Evolutionary conservation across 2,329 filamentous ascomycete genomes (phyloP).

Genomic region (Ceratocystis cubensis): DNA sequence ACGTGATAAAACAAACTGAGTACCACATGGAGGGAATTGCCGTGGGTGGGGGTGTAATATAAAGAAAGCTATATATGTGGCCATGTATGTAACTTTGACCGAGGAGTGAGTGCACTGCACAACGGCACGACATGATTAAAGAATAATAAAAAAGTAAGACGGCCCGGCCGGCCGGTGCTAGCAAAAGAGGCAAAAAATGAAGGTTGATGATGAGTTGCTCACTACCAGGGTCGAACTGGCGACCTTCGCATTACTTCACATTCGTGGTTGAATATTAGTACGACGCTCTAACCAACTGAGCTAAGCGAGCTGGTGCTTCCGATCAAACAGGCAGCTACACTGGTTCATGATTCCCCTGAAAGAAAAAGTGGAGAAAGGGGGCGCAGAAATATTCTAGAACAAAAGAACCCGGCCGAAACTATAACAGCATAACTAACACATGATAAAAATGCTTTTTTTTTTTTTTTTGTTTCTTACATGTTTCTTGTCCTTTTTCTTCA

Average conservation of each 20-base stretch:
- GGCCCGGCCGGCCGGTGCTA: neutral
- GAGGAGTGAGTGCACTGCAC: too few species aligned
- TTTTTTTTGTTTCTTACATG: too few species aligned
- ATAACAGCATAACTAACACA: too few species aligned
- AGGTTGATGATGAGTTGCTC: constrained; percentile 11
- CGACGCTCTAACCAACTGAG: neutral
- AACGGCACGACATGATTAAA: too few species aligned
- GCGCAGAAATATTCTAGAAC: too few species aligned
- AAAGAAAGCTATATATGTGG: neutral
- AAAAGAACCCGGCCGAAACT: too few species aligned
- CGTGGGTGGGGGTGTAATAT: neutral
- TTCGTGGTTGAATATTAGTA: too few species aligned
- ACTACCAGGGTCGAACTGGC: constrained; percentile 15
- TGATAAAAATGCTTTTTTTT: too few species aligned
- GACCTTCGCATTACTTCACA: constrained; percentile 9
- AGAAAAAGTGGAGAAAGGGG: too few species aligned
- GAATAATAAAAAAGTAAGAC: neutral
- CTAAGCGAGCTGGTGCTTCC: constrained; percentile 7
- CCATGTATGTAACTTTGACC: too few species aligned
- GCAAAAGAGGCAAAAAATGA: neutral
- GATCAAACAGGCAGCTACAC: neutral
- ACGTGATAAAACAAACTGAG: neutral
- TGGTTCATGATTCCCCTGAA: too few species aligned
- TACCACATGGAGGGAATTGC: neutral
- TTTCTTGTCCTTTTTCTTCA: too few species aligned